Percentiles rank a stretch among this genome's conserved stretches.
Conservation (phyloP, 2,329 filamentous ascomycete species). For the Cyanodermella asteris region DNA sequence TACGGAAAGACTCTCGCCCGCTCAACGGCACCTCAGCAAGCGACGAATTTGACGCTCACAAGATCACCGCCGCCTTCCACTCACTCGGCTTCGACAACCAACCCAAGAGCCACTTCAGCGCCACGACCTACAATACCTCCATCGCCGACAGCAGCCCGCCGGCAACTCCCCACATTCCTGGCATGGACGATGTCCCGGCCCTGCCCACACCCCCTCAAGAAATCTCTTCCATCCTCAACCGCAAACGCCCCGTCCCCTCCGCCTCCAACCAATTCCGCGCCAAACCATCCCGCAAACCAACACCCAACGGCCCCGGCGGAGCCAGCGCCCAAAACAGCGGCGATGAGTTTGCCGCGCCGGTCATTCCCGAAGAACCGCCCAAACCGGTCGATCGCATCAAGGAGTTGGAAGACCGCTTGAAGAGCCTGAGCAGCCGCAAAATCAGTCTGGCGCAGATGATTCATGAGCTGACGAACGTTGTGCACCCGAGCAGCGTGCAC, state of each 20-base stretch:
- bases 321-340: neutral
- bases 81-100: constrained; percentile 25
- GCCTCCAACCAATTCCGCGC: constrained; percentile 10
- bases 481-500: constrained; percentile 46
- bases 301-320: constrained; percentile 12
- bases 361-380: constrained; percentile 8
- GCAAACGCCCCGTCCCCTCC: constrained; percentile 17
- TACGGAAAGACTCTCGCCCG: neutral
- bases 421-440: constrained; percentile 42
- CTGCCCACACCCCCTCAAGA: constrained; percentile 5
- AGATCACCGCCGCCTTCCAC: constrained; percentile 6
- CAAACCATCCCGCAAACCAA: constrained; percentile 20
- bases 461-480: constrained; percentile 54
- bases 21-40: constrained; percentile 14
- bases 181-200: constrained; percentile 16
- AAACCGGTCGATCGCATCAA: constrained; percentile 44
- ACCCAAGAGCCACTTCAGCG: constrained; percentile 40
- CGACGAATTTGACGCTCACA: constrained; percentile 2
- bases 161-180: constrained; percentile 17
- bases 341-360: constrained; percentile 1
- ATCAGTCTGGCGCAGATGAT: constrained; percentile 53
- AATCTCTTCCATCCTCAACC: constrained; percentile 17
- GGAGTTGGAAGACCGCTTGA: constrained; percentile 42
- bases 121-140: constrained; percentile 38
- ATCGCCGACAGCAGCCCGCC: constrained; percentile 19